Evolutionary conservation across 495 filamentous ascomycete species (phyloP), one percentile per base, ranked within the genome.

Genomic region (Neurospora terricola): DNA sequence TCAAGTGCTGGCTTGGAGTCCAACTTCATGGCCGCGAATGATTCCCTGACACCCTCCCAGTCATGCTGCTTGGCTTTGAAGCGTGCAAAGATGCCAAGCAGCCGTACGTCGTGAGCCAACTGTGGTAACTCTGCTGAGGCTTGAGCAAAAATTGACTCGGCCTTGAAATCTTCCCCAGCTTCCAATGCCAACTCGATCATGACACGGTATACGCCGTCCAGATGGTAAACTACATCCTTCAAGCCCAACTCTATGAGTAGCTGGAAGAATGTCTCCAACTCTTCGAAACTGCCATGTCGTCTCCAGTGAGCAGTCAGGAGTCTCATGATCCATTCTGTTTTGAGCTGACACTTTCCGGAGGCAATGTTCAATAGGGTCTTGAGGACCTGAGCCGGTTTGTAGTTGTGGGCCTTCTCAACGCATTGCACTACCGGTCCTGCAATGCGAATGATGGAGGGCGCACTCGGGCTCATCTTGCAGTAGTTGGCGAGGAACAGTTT

Each of bases 141-240:
- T 10, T 43, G 23, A 8, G 75, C 69, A 27, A 80, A 74, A 38
- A 81, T 83, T 3, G 59, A 75, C 37, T 77, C 74, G 16, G 82
- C 80, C 39, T 77, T 75, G 16, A 73, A 59, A 30, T 76, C 66
- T 8, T 85, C 73, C 14, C 76, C 80, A 6, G 81, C 79, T 54
- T 81, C 79, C 45, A 84, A 70, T 1, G 83, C 77, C 36, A 85
- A 74, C 40, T 84, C 81, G 3, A 83, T 66, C 81, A 86, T 82
- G 69, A 78, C 70, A 38, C 81, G 78, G 69, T 82, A 84, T 18
- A 82, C 43, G 38, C 70, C 72, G 27, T 79, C 42, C 1, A 80
- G 74, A 37, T 79, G 72, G 8, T 5, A 34, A 9, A 82, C 70
- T 18, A 69, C 72, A 38, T 79, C 68, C 14, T 77, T 40, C 1